These are phyloP conservation scores for Podosphaera xanthii DNA, from an alignment of 2,329 filamentous ascomycete species.

Conservation along the genomic window DNA sequence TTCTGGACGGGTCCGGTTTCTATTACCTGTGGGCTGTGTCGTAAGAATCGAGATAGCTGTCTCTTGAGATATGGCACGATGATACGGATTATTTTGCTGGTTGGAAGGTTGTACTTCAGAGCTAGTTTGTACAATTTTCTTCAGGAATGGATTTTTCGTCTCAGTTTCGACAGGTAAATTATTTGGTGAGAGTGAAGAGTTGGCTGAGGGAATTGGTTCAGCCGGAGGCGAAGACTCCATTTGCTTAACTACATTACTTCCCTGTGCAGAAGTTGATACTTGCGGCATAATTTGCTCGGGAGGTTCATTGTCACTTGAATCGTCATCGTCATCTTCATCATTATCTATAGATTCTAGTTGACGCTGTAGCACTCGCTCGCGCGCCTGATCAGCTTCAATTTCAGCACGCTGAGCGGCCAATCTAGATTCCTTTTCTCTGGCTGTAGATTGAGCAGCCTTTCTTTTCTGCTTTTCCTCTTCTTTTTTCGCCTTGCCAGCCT, in stretches of 20 bases:
- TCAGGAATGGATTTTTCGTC: constrained; percentile 89
- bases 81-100: constrained; percentile 77
- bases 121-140: constrained; percentile 53
- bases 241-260: constrained; percentile 30
- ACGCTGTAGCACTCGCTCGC: constrained; percentile 69
- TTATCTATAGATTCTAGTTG: constrained; percentile 59
- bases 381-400: constrained; percentile 73
- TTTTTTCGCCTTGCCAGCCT: constrained; percentile 82
- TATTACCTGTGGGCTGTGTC: constrained; percentile 21
- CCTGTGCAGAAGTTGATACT: constrained; percentile 32
- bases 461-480: constrained; percentile 86
- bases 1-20: constrained; percentile 32
- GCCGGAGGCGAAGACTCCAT: constrained; percentile 23
- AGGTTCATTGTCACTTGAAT: constrained; percentile 58
- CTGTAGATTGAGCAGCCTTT: constrained; percentile 67
- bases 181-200: constrained; percentile 25
- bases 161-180: constrained; percentile 40
- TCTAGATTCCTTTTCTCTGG: constrained; percentile 71
- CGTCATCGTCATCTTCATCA: constrained; percentile 24
- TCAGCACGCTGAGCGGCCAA: constrained; percentile 72
- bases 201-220: constrained; percentile 12
- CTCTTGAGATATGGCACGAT: constrained; percentile 49
- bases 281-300: constrained; percentile 44
- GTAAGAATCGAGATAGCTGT: constrained; percentile 21
- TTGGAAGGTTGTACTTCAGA: constrained; percentile 21